Evolutionary conservation across 345 rosid genomes (phyloP), one percentile per base, ranked within the genome.

Genomic region (Mercurialis annua): DNA sequence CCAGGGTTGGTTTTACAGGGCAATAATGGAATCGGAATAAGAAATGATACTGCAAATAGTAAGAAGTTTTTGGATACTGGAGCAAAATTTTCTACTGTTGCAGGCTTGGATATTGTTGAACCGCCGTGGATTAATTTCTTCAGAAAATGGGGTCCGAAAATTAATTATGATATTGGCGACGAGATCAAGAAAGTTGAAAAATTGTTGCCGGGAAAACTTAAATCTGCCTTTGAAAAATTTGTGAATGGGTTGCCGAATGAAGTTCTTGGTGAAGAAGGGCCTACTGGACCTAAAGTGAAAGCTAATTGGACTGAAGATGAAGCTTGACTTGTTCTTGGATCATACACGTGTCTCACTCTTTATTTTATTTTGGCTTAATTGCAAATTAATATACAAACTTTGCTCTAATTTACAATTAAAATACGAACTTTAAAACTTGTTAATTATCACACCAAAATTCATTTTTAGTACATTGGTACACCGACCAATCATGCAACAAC

Each of bases 1-100:
- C 85, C 93, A 10, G 98, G 97, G 11, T 78, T 89, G 0, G 89
- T 92, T 72, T 74, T 92, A n/a, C 90, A 86, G 77, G 98, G 96
- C 24, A 83, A 47, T 54, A 81, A 71, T 3, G 78, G 56, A 0
- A 52, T 85, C 21, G 96, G 98, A 24, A 76, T 92, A 53, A 82
- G 97, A 77, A 87, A 90, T 10, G 97, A 92, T 59, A 81, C 89
- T 1, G 92, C 78, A 21, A 90, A 80, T 64, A 76, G 98, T 67
- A 74, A 76, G 20, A 70, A 72, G 29, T 29, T 78, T 0, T 10
- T 82, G 67, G 98, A 88, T 21, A 82, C 87, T 0, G 88, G 83
- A 2, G 47, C 18, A 3, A 64, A 50, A 0, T 86, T 62, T 44
- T 80, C 78, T 0, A 38, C 90, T 5, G 81, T 83, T 26, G 89